A percentile compares a stretch with the other conserved stretches of the same genome.
These are phyloP conservation scores for Diplocarpon rosae DNA, from an alignment of 2,329 filamentous ascomycete genomes.

Conservation along the genomic window DNA sequence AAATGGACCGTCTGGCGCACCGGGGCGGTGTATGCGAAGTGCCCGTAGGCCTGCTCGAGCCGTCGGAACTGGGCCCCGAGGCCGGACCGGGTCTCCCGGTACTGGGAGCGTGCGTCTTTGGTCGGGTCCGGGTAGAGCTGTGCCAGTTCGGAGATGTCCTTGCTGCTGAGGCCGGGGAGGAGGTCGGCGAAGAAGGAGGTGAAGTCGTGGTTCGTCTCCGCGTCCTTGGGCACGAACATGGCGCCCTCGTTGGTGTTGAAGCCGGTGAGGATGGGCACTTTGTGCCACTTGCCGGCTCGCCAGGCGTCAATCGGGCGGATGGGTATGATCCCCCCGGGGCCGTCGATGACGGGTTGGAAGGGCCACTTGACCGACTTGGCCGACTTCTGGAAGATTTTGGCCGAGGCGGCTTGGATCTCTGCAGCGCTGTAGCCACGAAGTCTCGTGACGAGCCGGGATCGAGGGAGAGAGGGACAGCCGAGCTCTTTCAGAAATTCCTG, in stretches of 20 bases:
- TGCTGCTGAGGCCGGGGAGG: constrained; percentile 42
- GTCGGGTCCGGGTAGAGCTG: constrained; percentile 51
- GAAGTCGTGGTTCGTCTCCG: constrained; percentile 41
- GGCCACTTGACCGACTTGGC: constrained; percentile 42
- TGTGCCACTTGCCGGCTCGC: constrained; percentile 40
- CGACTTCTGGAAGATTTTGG: constrained; percentile 34
- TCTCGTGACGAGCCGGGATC: constrained; percentile 37
- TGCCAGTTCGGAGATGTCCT: constrained; percentile 45
- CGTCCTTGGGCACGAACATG: constrained; percentile 44
- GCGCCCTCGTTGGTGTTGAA: constrained; percentile 63
- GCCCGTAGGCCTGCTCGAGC: constrained; percentile 48
- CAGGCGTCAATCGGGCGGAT: constrained; percentile 49
- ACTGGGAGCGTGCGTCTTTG: constrained; percentile 30
- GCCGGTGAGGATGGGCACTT: constrained; percentile 54
- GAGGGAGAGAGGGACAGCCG: constrained; percentile 34
- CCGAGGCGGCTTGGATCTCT: constrained; percentile 32
- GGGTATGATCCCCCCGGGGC: constrained; percentile 40
- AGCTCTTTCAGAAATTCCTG: constrained; percentile 42
- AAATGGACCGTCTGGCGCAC: constrained; percentile 48
- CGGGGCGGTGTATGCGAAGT: constrained; percentile 55
- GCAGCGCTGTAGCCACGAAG: constrained; percentile 36
- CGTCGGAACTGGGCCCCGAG: constrained; percentile 46
- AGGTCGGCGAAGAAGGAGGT: constrained; percentile 48
- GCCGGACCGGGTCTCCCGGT: constrained; percentile 28
- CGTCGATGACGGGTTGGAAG: constrained; percentile 61